Conservation (phyloP, 2,329 filamentous ascomycete species). For the Aspergillus sp. region DNA sequence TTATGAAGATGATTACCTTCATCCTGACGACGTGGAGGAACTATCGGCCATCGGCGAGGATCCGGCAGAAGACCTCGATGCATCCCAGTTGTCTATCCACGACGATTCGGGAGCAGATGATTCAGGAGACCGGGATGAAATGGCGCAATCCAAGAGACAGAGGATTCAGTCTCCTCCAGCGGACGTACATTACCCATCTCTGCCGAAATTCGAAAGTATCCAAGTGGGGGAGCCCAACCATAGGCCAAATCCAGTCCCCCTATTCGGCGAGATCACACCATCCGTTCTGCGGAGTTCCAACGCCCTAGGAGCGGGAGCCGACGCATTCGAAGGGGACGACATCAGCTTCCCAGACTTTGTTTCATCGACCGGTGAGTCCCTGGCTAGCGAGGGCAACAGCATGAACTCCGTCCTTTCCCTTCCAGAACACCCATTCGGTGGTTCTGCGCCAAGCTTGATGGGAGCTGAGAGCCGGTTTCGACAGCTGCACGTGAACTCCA, state of each 20-base stretch:
- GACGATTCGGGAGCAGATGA: constrained; percentile 34
- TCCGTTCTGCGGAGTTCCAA: constrained; percentile 47
- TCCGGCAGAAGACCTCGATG: constrained; percentile 36
- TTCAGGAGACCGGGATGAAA: constrained; percentile 24
- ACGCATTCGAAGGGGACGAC: constrained; percentile 22
- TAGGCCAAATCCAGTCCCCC: constrained; percentile 29
- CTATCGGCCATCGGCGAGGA: constrained; percentile 31
- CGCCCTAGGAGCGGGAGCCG: constrained; percentile 28
- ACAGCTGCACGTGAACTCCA: constrained; percentile 39
- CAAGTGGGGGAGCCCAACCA: constrained; percentile 16
- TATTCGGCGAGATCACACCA: constrained; percentile 54
- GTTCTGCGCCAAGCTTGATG: constrained; percentile 38
- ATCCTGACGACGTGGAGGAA: constrained; percentile 36
- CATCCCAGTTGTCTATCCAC: constrained; percentile 56
- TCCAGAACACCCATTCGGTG: constrained; percentile 23
- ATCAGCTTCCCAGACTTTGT: constrained; percentile 31
- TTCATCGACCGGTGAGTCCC: constrained; percentile 33
- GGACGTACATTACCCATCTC: constrained; percentile 34
- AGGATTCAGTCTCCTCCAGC: constrained; percentile 21
- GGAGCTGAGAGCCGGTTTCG: constrained; percentile 40
- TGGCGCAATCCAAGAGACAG: constrained; percentile 28
- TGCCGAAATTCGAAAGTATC: constrained; percentile 32
- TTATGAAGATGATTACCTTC: constrained; percentile 53
- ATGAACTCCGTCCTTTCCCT: constrained; percentile 31
- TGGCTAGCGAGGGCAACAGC: constrained; percentile 25